Conservation (phyloP, 371 early-diverging fungal genomes). For the Chytridium lagenaria region DNA sequence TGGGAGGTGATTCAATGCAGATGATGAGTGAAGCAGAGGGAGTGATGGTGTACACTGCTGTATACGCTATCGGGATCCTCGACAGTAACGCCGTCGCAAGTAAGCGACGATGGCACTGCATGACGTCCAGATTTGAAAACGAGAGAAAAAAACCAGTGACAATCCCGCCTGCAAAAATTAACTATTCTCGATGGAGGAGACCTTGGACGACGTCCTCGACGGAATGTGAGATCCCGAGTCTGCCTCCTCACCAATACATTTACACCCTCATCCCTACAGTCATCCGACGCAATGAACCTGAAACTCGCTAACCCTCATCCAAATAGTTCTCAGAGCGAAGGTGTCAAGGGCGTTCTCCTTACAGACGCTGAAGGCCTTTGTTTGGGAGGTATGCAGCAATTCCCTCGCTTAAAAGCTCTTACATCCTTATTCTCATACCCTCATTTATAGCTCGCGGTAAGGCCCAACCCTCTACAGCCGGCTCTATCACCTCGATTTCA, state of each 20-base stretch:
- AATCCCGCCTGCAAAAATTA: too few relatives aligned
- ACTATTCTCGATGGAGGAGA: not conserved
- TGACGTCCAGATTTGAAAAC: too few relatives aligned
- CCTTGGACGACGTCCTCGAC: not conserved
- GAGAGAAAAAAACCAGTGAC: too few relatives aligned
- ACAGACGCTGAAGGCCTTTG: conserved; percentile 6
- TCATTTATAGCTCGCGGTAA: not conserved
- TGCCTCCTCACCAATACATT: not conserved
- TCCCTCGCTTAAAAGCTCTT: not conserved
- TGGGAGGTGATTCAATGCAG: too few relatives aligned
- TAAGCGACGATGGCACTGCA: too few relatives aligned
- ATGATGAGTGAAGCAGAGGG: too few relatives aligned
- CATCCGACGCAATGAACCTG: too few relatives aligned
- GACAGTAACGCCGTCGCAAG: too few relatives aligned
- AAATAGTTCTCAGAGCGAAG: not conserved
- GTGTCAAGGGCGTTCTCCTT: not conserved
- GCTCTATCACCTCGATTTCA: conserved; percentile 1
- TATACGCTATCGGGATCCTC: too few relatives aligned
- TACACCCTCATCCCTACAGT: too few relatives aligned
- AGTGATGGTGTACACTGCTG: too few relatives aligned
- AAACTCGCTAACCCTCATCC: too few relatives aligned
- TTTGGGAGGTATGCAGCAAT: not conserved
- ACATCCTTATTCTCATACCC: not conserved
- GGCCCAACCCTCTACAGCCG: conserved; percentile 5
- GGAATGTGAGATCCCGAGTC: not conserved